A percentile compares a stretch with the other conserved stretches of the same genome.
phyloP scores from a whole-genome alignment of 108 stramenopile genomes.

The Cyclotella distinguenda region DNA sequence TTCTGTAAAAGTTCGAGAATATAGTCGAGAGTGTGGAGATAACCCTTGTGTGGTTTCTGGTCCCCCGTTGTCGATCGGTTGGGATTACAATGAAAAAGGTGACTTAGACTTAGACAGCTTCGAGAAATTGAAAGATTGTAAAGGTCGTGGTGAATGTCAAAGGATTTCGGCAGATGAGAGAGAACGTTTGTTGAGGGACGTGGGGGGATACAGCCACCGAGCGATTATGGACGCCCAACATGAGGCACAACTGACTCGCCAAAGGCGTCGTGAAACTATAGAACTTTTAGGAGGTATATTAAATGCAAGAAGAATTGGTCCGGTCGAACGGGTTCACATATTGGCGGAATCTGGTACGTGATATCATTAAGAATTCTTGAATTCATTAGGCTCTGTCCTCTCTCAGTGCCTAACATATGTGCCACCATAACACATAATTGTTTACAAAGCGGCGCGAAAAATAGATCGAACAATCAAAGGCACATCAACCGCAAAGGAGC shows the following conservation, averaged over 20 bases:
- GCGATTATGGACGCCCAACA: constrained; percentile 27
- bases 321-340: constrained; percentile 32
- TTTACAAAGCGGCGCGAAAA: constrained; percentile 41
- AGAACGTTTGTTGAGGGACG: constrained; percentile 18
- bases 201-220: constrained; percentile 31
- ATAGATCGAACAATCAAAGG: constrained; percentile 28
- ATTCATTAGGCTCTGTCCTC: too few species aligned
- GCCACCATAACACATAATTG: too few species aligned
- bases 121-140: constrained; percentile 21
- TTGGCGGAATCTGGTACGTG: constrained; percentile 37
- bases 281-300: constrained; percentile 29
- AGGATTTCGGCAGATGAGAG: constrained; percentile 29
- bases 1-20: constrained; percentile 35
- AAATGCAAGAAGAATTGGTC: constrained; percentile 16
- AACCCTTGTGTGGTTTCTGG: constrained; percentile 69
- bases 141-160: neutral
- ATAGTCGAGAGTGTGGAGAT: constrained; percentile 47
- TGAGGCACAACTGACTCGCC: constrained; percentile 22
- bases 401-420: too few species aligned
- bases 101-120: constrained; percentile 34
- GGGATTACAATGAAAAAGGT: constrained; percentile 51
- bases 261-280: constrained; percentile 27
- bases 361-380: too few species aligned
- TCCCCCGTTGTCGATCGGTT: constrained; percentile 61
- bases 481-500: constrained; percentile 27